Evolutionary conservation across 176 grass and related monocot species (phyloP), one percentile per base, ranked within the genome.

Genomic region (Rhipidocladum racemiflorum): DNA sequence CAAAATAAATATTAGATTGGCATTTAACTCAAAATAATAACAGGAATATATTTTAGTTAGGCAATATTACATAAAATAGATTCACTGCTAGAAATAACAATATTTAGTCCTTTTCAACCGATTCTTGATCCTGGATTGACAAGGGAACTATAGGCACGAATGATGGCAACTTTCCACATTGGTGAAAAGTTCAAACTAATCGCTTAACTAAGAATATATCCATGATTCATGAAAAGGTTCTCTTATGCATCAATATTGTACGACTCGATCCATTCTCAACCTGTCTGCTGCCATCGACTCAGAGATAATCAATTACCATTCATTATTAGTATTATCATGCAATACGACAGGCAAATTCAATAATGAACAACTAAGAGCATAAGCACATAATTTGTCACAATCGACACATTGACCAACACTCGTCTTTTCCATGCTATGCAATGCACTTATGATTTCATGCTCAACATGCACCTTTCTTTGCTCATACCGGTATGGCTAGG

Each of bases 151-250:
- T 38, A 24, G 9, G 43, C 24, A 83, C 17, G 9, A 20, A 50
- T 76, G 72, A 49, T 16, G 18, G 64, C 25, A 50, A 61, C 6
- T 57, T 38, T 49, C 35, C 44, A 83, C 46, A 27, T 27, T 27
- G 75, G 69, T 55, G 23, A 74, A 71, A 68, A 25, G 13, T 51
- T 18, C 66, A 61, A 72, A 77, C 57, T 40, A 87, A 75, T 65
- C n/a, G 10, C 25, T 29, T 64, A 73, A 50, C 46, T 35, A n/a
- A 45, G 24, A 85, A 71, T 42, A 70, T 32, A 72, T 25, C 6
- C 45, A 3, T 27, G 13, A 65, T 20, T 4, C 56, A 3, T 21
- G 9, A 65, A 79, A 23, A 30, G 3, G 10, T 25, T 45, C 18
- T 30, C 7, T 42, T 35, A 25, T 28, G 7, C 76, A 84, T 74